Percentiles rank a stretch among this genome's conserved stretches.
These are phyloP conservation scores for Peronospora belbahrii DNA, from an alignment of 352 stramenopile species.

Conservation along the genomic window DNA sequence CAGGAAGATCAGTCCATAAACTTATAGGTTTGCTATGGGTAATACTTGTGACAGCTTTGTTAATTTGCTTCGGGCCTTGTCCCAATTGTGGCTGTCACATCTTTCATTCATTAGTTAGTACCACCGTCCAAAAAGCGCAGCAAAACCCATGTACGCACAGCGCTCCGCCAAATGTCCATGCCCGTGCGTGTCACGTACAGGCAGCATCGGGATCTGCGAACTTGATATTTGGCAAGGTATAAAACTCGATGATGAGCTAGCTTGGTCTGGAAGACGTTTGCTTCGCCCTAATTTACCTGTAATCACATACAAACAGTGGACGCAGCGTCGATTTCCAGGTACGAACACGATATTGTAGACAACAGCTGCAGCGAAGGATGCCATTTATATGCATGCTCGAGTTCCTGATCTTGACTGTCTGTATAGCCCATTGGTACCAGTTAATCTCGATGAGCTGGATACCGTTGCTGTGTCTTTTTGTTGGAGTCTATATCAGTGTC, in stretches of 20 bases:
- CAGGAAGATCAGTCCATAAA: slow-evolving; percentile 35
- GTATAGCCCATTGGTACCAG: slow-evolving; percentile 37
- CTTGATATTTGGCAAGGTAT: slow-evolving; percentile 53
- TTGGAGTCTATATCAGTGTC: slow-evolving; percentile 37
- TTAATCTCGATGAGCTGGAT: slow-evolving; percentile 42
- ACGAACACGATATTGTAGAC: not conserved
- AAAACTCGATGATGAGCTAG: slow-evolving; percentile 28
- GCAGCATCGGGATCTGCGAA: slow-evolving; percentile 36
- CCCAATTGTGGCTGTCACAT: slow-evolving; percentile 3
- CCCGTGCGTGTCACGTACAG: slow-evolving; percentile 18
- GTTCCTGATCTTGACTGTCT: not conserved
- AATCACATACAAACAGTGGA: slow-evolving; percentile 45
- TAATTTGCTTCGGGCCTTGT: not conserved
- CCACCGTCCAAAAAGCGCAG: slow-evolving; percentile 37
- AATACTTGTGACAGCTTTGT: not conserved
- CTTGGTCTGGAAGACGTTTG: slow-evolving; percentile 15
- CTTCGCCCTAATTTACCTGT: slow-evolving; percentile 35
- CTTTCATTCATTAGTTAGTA: slow-evolving; percentile 10
- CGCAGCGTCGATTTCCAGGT: slow-evolving; percentile 29
- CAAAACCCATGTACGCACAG: not conserved
- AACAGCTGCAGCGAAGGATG: not conserved
- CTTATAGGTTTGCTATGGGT: not conserved
- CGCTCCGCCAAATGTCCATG: slow-evolving; percentile 11
- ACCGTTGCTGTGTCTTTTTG: slow-evolving; percentile 37
- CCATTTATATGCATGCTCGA: not conserved